These are phyloP conservation scores for Trichoderma virens DNA, from an alignment of 495 filamentous ascomycete genomes.

Conservation along the genomic window DNA sequence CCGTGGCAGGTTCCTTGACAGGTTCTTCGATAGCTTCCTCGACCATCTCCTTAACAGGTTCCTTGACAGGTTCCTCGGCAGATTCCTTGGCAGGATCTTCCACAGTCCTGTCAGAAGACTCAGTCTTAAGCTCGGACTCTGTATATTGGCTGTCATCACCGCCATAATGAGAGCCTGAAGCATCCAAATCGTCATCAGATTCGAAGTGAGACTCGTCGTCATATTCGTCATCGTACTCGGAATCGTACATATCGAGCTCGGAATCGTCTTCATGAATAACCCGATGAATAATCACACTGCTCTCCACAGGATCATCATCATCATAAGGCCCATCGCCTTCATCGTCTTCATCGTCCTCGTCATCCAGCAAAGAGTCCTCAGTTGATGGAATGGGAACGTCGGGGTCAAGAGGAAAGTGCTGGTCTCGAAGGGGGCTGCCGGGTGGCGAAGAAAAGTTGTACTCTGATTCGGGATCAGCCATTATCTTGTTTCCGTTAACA, in stretches of 20 bases:
- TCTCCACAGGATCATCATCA: conserved; percentile 14
- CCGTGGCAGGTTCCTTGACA: conserved; percentile 15
- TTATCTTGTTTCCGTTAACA: conserved; percentile 60
- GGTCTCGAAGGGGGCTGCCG: conserved; percentile 29
- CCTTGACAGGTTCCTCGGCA: conserved; percentile 16
- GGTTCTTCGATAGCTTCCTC: conserved; percentile 1
- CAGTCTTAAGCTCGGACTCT: conserved; percentile 14
- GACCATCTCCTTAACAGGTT: neutral
- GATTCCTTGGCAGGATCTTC: conserved; percentile 6
- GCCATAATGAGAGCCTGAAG: conserved; percentile 13
- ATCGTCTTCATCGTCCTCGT: conserved; percentile 44
- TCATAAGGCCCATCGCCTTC: conserved; percentile 18
- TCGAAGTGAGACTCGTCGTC: conserved; percentile 23
- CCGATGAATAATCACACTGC: conserved; percentile 61
- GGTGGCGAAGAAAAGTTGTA: conserved; percentile 52
- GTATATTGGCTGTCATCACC: conserved; percentile 23
- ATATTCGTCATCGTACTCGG: conserved; percentile 31
- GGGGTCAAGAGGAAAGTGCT: conserved; percentile 55
- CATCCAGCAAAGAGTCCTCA: conserved; percentile 43
- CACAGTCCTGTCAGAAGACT: neutral
- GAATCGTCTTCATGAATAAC: conserved; percentile 53
- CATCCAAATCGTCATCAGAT: conserved; percentile 12
- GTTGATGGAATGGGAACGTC: conserved; percentile 79
- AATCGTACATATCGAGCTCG: conserved; percentile 59
- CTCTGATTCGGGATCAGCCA: conserved; percentile 49